Base-by-base conservation (phyloP, 2,329 filamentous ascomycete species). In the Coniochaeta prunicola region DNA sequence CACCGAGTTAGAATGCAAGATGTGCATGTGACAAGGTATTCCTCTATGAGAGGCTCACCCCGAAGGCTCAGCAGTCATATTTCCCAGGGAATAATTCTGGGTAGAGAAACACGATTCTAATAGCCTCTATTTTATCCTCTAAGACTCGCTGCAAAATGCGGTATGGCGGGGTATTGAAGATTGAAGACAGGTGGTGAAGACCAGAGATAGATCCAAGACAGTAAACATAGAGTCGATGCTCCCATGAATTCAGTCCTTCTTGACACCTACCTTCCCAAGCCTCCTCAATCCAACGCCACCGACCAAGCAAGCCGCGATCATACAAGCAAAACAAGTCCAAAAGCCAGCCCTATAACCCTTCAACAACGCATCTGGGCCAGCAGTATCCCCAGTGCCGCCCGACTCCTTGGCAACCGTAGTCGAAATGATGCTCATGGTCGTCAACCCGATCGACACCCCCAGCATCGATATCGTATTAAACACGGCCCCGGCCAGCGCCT, bases 401-500 rank as follows among this genome's bases (percentile, higher is more conserved):
- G 31, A 12, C 19, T 28, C 33, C 54, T 17, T 42, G 15, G 54
- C n/a, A 3, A 56, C 54, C 24, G 54, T 28, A 2, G 19, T 56
- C 19, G 33, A 40, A 15, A 56, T 42, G 21, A 56, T 26, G 13
- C 26, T 30, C 54, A 56, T 42, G 19, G 36, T 28, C 21, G 33
- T 56, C 36, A 56, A 28, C 26, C 54, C 54, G 10, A 56, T 7
- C 33, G 54, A 56, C 33, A 42, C 24, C 2, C 54, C 54, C 19
- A 56, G 19, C 54, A 40, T 38, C 13, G 76, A 71, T 0, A 80
- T 73, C 0, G 82, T 84, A 61, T 84, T 85, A 67, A 86, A 87
- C 0, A 87, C 83, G 0, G 81, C 83, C 0, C 84, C 85, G 0
- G 82, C 83, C 0, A 87, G 70, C 0, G 80, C 80, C 59, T 87